A percentile compares a stretch with the other conserved stretches of the same genome.
These are phyloP conservation scores for Francoa sonchifolia DNA, from an alignment of 441 rosid species.

Conservation along the genomic window DNA sequence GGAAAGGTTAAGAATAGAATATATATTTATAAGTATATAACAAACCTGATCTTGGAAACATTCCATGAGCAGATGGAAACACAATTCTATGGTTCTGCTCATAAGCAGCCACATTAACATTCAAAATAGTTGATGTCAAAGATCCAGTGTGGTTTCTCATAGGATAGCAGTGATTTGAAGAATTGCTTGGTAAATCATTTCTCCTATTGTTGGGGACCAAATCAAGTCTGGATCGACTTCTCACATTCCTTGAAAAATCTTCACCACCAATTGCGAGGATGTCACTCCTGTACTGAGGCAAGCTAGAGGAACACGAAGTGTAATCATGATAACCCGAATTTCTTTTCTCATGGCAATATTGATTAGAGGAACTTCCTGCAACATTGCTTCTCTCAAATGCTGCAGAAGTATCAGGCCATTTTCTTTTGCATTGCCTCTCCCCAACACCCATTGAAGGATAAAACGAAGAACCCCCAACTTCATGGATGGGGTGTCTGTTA, in stretches of 20 bases:
- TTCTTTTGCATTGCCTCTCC: conserved; percentile 20
- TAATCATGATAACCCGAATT: conserved; percentile 12
- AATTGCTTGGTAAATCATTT: conserved; percentile 8
- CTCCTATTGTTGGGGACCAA: conserved; percentile 14
- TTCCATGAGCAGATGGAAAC: conserved; percentile 11
- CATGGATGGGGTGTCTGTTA: conserved; percentile 9
- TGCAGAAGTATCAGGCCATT: conserved; percentile 8
- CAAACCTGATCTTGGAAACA: conserved; percentile 17
- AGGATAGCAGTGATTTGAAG: conserved; percentile 9
- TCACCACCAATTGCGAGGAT: conserved; percentile 12
- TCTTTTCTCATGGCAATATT: conserved; percentile 10
- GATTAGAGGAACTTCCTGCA: conserved; percentile 25
- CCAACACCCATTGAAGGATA: conserved; percentile 11
- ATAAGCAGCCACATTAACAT: conserved; percentile 7
- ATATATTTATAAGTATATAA: conserved; percentile 7
- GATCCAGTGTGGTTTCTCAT: conserved; percentile 4
- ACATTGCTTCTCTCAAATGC: conserved; percentile 13
- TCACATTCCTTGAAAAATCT: conserved; percentile 16
- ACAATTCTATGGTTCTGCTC: conserved; percentile 10
- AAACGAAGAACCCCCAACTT: conserved; percentile 14
- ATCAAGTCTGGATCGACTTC: conserved; percentile 22
- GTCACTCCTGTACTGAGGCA: conserved; percentile 12
- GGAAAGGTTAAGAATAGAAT: not conserved
- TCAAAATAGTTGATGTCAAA: conserved; percentile 1
- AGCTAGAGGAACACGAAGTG: conserved; percentile 11